Evolutionary conservation across 805 yeast genomes (phyloP).

Genomic region (Candida ficus): DNA sequence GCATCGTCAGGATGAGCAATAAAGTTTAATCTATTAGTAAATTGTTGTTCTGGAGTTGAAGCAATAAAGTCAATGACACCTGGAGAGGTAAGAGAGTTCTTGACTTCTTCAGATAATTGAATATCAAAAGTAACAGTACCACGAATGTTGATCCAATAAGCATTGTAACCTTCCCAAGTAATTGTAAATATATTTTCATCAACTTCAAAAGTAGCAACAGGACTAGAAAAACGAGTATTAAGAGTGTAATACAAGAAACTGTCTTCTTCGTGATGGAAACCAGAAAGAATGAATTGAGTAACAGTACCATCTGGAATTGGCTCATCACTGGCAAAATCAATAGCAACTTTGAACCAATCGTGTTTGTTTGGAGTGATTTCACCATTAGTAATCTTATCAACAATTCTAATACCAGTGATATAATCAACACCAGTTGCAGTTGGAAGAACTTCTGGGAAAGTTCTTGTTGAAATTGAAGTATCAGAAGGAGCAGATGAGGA

Average conservation of each 20-base stretch:
- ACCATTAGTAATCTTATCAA: constrained; percentile 1
- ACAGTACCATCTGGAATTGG: constrained; percentile 8
- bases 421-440: constrained; percentile 5
- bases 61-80: constrained; percentile 1
- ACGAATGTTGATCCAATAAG: constrained; percentile 3
- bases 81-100: neutral
- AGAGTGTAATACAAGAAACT: too few relatives aligned
- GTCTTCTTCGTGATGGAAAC: constrained; percentile 4
- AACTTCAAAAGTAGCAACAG: neutral
- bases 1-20: constrained; percentile 4
- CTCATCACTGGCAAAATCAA: constrained; percentile 1
- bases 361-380: neutral
- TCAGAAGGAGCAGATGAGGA: neutral
- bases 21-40: constrained; percentile 1
- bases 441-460: constrained; percentile 4
- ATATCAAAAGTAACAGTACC: constrained; percentile 6
- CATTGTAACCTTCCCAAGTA: constrained; percentile 3
- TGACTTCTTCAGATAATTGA: constrained; percentile 1
- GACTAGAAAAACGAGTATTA: neutral
- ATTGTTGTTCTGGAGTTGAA: constrained; percentile 5
- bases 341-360: constrained; percentile 5
- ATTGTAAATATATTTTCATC: neutral
- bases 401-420: constrained; percentile 5
- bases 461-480: neutral
- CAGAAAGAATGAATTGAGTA: constrained; percentile 7